Base-by-base conservation (phyloP, 2,329 filamentous ascomycete genomes). In the Tolypocladium pustulatum region DNA sequence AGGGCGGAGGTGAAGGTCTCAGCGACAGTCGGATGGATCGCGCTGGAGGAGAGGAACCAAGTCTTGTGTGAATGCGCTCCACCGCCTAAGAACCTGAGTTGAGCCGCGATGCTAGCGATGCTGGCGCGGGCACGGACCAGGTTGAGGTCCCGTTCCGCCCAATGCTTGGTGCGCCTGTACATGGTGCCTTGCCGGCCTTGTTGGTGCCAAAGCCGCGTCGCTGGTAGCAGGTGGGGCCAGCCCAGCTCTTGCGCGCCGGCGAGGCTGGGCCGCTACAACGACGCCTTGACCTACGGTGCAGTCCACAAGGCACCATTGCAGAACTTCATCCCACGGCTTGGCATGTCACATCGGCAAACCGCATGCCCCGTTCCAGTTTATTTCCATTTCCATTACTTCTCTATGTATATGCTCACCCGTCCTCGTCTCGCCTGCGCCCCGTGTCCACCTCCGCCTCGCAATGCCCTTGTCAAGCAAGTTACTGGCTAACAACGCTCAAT, bases 401-500 rank as follows among this genome's bases (percentile, higher is more conserved):
- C n/a, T 56, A 49, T 43, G n/a, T 56, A 56, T 56, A 32, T 46
- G 40, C 32, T 38, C 20, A 15, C 30, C 52, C n/a, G 27, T 34
- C 27, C 17, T 17, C 49, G 5, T n/a, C 25, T n/a, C 30, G 9
- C 22, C 32, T n/a, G 10, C 20, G 27, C 30, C 5, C 27, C 30
- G 36, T 8, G 49, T 34, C 20, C 15, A 13, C 30, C 30, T 53
- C 49, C 20, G 30, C 36, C 53, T 55, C 34, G 15, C 25, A 41
- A 41, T 55, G 54, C 54, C 54, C 30, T 43, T 38, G 36, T 55
- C 8, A 55, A 55, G 34, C 41, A 55, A 41, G 12, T 20, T 30
- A 59, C 46, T 56, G 40, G 32, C 56, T 56, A 41, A 36, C 56
- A 59, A 61, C 56, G 61, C 61, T 59, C 58, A 59, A 65, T 58